Percentiles rank a stretch among this genome's conserved stretches.
Evolutionary conservation across 2,329 filamentous ascomycete genomes (phyloP).

Genomic region (Colletotrichum lupini): DNA sequence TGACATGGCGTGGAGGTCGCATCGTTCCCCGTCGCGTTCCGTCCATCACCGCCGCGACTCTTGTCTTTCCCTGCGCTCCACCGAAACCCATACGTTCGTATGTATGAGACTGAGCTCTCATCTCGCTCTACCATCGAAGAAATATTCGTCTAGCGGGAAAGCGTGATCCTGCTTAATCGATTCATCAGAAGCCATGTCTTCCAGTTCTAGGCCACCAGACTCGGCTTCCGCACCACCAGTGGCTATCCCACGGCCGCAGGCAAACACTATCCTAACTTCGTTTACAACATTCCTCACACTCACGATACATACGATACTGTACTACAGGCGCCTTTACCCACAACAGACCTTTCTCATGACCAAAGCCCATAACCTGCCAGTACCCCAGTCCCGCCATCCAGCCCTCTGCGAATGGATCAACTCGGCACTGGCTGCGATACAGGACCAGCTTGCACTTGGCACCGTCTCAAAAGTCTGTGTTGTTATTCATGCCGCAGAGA

Average conservation of each 20-base stretch:
- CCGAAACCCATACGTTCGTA: too few species aligned
- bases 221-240: constrained; percentile 21
- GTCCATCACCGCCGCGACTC: neutral
- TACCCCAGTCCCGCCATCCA: constrained; percentile 88
- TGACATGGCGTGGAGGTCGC: constrained; percentile 20
- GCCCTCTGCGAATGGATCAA: constrained; percentile 87
- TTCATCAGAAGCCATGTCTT: constrained; percentile 8
- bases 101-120: neutral
- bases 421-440: constrained; percentile 80
- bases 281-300: constrained; percentile 86
- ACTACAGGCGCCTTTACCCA: constrained; percentile 84
- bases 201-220: constrained; percentile 13
- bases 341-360: constrained; percentile 79
- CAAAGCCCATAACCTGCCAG: constrained; percentile 84
- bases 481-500: constrained; percentile 54
- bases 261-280: constrained; percentile 69
- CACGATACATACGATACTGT: constrained; percentile 87
- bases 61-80: neutral
- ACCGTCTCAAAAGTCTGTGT: constrained; percentile 59
- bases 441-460: constrained; percentile 73
- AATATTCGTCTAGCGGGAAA: neutral
- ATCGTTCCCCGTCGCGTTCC: neutral
- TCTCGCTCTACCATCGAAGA: neutral
- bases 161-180: neutral
- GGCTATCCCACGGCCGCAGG: constrained; percentile 52